Conservation (phyloP, 1,284 basidiomycete genomes). For the Cutaneotrichosporon dermatis region DNA sequence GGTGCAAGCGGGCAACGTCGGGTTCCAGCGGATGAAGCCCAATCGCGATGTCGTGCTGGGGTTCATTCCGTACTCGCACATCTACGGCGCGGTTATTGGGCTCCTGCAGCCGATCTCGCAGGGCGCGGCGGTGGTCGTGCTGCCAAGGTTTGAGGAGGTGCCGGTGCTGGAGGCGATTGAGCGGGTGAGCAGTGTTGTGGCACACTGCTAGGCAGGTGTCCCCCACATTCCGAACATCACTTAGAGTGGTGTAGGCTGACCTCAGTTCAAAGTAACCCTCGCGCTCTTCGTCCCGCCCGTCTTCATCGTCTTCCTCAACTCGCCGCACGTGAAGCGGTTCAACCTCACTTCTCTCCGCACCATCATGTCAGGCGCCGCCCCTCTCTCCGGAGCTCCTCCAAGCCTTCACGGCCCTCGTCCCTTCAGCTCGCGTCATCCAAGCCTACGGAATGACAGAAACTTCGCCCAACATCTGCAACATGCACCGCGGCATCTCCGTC, state of each 20-base stretch:
- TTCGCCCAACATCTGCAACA: slow-evolving; percentile 39
- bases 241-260: neutral
- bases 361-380: slow-evolving; percentile 75
- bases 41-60: slow-evolving; percentile 5
- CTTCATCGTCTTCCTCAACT: slow-evolving; percentile 55
- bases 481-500: slow-evolving; percentile 3
- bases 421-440: slow-evolving; percentile 33
- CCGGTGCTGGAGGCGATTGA: neutral
- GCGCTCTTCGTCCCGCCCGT: slow-evolving; percentile 78
- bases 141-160: slow-evolving; percentile 58
- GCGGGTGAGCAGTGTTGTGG: slow-evolving; percentile 53
- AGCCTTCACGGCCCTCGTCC: slow-evolving; percentile 20
- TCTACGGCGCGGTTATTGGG: slow-evolving; percentile 33
- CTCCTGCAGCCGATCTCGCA: slow-evolving; percentile 59
- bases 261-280: slow-evolving; percentile 59
- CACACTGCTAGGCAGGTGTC: too few relatives aligned
- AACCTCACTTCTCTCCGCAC: slow-evolving; percentile 61
- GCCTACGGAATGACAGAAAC: slow-evolving; percentile 52
- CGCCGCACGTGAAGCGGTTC: slow-evolving; percentile 61
- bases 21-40: neutral
- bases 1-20: slow-evolving; percentile 4
- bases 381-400: slow-evolving; percentile 54
- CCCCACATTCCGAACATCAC: too few relatives aligned
- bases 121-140: slow-evolving; percentile 62
- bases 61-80: slow-evolving; percentile 15